Evolutionary conservation across 2,329 filamentous ascomycete genomes (phyloP), one percentile per base, ranked within the genome.

Genomic region (Trichoderma sp.): DNA sequence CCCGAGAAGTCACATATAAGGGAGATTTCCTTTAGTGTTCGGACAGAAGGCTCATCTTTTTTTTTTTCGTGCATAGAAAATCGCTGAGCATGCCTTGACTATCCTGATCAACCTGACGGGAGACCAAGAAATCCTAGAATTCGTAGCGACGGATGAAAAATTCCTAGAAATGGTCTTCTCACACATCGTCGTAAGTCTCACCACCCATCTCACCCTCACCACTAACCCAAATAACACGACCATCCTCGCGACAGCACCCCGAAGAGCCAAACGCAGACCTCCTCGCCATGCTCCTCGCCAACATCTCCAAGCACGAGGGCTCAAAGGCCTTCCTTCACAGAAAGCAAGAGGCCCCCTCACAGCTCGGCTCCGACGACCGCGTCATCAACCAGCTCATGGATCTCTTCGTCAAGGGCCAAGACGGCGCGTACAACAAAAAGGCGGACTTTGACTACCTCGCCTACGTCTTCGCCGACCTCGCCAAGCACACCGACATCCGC

Each of bases 321-420:
- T 79, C 97, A 67, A 90, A 90, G 71, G 84, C 85, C 52, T 82
- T 97, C 5, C 79, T 94, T 12, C 83, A 84, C 5, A 83, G 91
- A 66, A 91, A 90, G 74, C 90, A 93, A 70, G 81, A 86, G 7
- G 78, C 90, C 0, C 91, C 93, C 2, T 86, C 89, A 66, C 83
- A 84, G n/a, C 86, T 97, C 7, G 89, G 87, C 6, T 90, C 88
- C 1, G 92, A 92, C 48, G 86, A 89, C 39, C 84, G 87, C 68
- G 89, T 92, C 5, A 87, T 98, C 73, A 93, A 97, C 78, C 95
- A 98, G 79, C 83, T 99, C 34, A 88, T 99, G 78, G 95, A 98
- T 78, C 90, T 96, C 73, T 99, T 99, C 76, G 95, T 98, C 76
- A 96, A 95, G 81, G 94, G 94, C 22, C 89, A 92, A 25, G 89